phyloP scores from a whole-genome alignment of 2,329 filamentous ascomycete species.

The Aureobasidium namibiae region DNA sequence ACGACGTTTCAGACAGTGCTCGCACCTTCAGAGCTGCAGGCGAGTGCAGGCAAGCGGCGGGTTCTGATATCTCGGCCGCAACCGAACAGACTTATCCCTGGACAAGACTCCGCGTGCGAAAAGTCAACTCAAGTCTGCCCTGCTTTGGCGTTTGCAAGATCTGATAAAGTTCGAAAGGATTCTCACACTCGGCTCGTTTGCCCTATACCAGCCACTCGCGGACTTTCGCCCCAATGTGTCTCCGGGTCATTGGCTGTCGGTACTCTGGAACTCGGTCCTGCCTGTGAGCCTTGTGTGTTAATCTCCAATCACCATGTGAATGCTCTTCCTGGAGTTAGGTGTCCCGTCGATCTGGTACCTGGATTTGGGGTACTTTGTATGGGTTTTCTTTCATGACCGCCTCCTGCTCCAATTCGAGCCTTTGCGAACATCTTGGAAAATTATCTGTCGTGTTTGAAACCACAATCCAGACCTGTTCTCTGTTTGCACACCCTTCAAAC shows the following conservation, averaged over 20 bases:
- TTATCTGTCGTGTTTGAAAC: background rate
- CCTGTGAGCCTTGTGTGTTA: background rate
- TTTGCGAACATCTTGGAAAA: background rate
- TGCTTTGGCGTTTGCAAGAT: background rate
- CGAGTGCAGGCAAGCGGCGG: background rate
- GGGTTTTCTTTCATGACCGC: background rate
- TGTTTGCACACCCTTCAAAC: background rate
- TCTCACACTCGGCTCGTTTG: background rate
- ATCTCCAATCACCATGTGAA: background rate
- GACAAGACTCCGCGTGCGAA: background rate
- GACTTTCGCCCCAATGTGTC: background rate
- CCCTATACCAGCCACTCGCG: background rate
- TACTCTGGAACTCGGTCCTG: background rate
- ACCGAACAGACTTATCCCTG: background rate
- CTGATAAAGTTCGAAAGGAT: background rate
- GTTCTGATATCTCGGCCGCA: background rate
- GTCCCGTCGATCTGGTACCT: slow-evolving; percentile 1
- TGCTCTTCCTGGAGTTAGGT: background rate
- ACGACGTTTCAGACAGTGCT: background rate
- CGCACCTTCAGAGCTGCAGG: background rate
- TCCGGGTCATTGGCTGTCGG: background rate
- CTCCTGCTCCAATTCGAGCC: background rate
- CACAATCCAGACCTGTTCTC: background rate
- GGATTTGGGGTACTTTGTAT: background rate
- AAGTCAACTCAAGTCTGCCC: background rate